Conservation (phyloP, 257 asterid genomes). For the Fraxinus pennsylvanica region DNA sequence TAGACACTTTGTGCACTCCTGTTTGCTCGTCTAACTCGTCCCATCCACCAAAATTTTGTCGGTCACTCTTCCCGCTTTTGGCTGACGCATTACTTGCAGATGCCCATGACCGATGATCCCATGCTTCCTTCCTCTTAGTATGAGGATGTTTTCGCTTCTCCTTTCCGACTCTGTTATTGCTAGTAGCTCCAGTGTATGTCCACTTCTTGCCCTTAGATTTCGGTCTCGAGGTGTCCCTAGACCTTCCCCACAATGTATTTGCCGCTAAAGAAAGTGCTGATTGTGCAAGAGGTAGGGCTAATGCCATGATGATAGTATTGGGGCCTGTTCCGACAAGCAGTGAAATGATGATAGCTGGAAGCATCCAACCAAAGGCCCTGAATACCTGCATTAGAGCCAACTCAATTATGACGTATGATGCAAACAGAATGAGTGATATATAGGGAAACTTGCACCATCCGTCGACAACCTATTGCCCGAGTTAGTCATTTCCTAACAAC, state of each 20-base stretch:
- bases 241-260: conserved; percentile 54
- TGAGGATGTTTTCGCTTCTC: conserved; percentile 35
- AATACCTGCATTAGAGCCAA: conserved; percentile 48
- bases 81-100: conserved; percentile 38
- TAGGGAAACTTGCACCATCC: neutral
- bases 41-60: conserved; percentile 74
- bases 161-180: conserved; percentile 36
- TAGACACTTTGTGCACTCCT: conserved; percentile 36
- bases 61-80: conserved; percentile 25
- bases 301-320: conserved; percentile 59
- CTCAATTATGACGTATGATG: conserved; percentile 15
- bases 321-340: conserved; percentile 60
- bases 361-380: conserved; percentile 82
- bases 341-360: conserved; percentile 68
- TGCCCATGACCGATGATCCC: conserved; percentile 54
- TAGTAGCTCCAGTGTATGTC: conserved; percentile 34
- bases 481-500: neutral
- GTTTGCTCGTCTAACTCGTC: conserved; percentile 69
- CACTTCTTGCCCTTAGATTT: conserved; percentile 48
- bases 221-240: conserved; percentile 35
- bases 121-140: conserved; percentile 33
- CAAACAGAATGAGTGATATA: neutral
- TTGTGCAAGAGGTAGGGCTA: conserved; percentile 84
- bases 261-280: conserved; percentile 56
- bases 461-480: neutral